Evolutionary conservation across 768 basidiomycete genomes (phyloP), one percentile per base, ranked within the genome.

Genomic region (Psilocybe cubensis): DNA sequence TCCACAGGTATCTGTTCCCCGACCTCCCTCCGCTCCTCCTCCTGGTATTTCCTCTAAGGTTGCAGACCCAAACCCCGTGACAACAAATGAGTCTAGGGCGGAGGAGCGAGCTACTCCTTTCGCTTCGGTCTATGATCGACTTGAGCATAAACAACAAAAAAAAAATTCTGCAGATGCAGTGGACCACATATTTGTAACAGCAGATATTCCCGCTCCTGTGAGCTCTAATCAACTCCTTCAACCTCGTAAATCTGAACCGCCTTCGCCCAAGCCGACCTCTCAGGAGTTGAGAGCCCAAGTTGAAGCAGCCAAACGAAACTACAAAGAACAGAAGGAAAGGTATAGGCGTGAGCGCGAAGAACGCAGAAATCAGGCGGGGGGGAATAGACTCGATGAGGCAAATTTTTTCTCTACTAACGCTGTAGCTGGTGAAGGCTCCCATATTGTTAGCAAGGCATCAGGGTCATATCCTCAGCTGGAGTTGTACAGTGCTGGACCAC

Each of bases 241-340:
- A 4, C 29, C n/a, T 21, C 21, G 25, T 23, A 25, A 31, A 5
- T 4, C 59, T 25, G 57, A 23, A 3, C 43, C 25, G 24, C 47
- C 43, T 31, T 17, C 50, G 25, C 54, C 35, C 58, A 63, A 33
- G 67, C 69, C 67, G 6, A 66, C 74, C 9, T 64, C 74, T 2
- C 72, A 77, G 45, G 75, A 80, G 27, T 61, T 80, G 48, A 72
- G 73, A 31, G 75, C 75, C 25, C 76, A 82, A 27, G 80, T 91
- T 3, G 85, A 91, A 63, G 81, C 74, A 18, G 88, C 90, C 0
- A 92, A 90, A 63, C 76, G 75, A 24, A 71, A 73, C 21, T 92
- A 92, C 69, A 88, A 83, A 70, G 78, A 76, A 1, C 82, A 86
- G 70, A 92, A 92, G 65, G 88, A 89, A 63, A 76, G 75, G 21